Evolutionary conservation across 2,329 filamentous ascomycete species (phyloP), one percentile per base, ranked within the genome.

Genomic region (Hortaea sp.): DNA sequence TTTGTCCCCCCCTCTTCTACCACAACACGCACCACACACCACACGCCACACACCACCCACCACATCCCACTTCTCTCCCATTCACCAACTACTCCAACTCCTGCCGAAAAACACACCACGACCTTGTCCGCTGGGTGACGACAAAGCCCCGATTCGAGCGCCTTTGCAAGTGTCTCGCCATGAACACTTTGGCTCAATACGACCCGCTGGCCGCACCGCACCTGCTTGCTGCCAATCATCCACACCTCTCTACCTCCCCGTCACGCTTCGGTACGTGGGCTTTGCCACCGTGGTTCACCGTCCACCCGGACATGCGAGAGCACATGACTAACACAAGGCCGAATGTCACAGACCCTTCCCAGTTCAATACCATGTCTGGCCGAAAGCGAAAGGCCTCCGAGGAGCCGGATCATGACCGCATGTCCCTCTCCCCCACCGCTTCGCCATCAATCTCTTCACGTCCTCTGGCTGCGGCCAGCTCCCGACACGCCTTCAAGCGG

Each of bases 321-420:
- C 10, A 27, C 32, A 59, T 55, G 54, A 69, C 54, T 50, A 57
- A 59, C 56, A 67, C 68, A 64, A 12, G 27, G 30, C 12, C n/a
- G 20, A 10, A 28, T 45, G 6, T 7, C 5, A 30, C 48, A 56
- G 64, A 58, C 50, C 50, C 49, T n/a, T 64, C 63, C 54, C 44
- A 31, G 28, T 29, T 32, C 12, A 44, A 53, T 45, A 61, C 55
- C 57, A 73, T 73, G 71, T 65, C 68, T 39, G 62, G 67, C 59
- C 73, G 79, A 55, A 97, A 97, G 75, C 83, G 92, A 68, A 97
- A 97, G 75, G 88, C 87, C 60, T 86, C 90, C 47, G 78, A 81
- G 57, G 79, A 82, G 59, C 68, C 57, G 29, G 78, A 79, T 56
- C 65, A 76, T 53, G 82, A 84, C 62, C 87, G 88, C 62, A 95